Evolutionary conservation across 495 filamentous ascomycete species (phyloP), one percentile per base, ranked within the genome.

Genomic region (Aspergillus sclerotiicarbonarius): DNA sequence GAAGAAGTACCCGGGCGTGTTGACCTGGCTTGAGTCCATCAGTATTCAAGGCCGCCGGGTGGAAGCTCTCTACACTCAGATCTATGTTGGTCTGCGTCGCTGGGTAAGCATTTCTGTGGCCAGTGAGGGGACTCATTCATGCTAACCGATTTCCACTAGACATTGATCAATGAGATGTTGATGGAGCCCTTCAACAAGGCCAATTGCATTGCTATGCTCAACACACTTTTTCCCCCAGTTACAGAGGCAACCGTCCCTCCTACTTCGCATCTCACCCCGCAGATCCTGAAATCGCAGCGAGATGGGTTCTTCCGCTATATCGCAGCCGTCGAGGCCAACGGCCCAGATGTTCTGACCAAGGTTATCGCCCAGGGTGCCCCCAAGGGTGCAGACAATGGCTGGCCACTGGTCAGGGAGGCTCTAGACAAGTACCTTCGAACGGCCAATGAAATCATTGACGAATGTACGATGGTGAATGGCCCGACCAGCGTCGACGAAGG

Each of bases 181-280:
- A 71, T 87, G 18, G 73, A 79, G 51, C 84, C 85, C 0, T 84
- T 85, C 71, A 84, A 83, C 70, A 86, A 87, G 63, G 79, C 79
- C 64, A 89, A 89, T 62, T 87, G 87, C 68, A 79, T 89, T 53
- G 88, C 86, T 51, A 85, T 90, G 81, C 81, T 91, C 39, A 91
- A 91, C 72, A 90, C 87, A 21, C 76, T 91, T n/a, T 87, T 89
- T 60, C 87, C 87, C 18, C 84, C 80, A 19, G 67, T 76, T 31
- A 77, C 73, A 50, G 67, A 73, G 6, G 72, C 76, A 2, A 79
- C 79, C 18, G 60, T 69, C 6, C 68, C 71, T 25, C 82, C 84
- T 0, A 84, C 82, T 18, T 62, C 76, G n/a, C 76, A 82, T 48
- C 72, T 89, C 56, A 84, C 82, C 6, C 68, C 74, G 5, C 64